Evolutionary conservation across 768 basidiomycete species (phyloP).

Genomic region (Pholiota microspora): DNA sequence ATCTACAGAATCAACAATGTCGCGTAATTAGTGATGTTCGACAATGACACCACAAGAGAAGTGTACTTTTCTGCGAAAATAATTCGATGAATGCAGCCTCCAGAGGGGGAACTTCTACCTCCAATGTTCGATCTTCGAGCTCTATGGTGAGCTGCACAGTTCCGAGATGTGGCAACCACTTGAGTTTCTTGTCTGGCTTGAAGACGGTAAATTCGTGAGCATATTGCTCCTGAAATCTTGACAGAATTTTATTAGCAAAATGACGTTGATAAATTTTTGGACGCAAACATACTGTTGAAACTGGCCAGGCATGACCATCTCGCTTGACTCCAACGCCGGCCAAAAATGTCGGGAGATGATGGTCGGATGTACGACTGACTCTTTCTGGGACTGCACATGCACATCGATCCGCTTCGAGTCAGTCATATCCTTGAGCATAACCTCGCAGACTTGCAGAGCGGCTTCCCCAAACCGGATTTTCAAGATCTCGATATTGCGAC

Average conservation of each 20-base stretch:
- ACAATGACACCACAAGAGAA: neutral
- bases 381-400: constrained; percentile 75
- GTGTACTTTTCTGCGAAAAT: constrained; percentile 68
- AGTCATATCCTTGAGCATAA: constrained; percentile 97
- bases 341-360: constrained; percentile 95
- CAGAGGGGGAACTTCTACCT: constrained; percentile 76
- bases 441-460: constrained; percentile 92
- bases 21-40: neutral
- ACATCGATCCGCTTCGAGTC: constrained; percentile 89
- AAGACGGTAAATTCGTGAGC: constrained; percentile 73
- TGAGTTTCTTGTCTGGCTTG: constrained; percentile 90
- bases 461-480: constrained; percentile 96
- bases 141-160: constrained; percentile 79
- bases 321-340: constrained; percentile 78
- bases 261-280: neutral
- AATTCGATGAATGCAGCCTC: constrained; percentile 91
- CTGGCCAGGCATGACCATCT: constrained; percentile 81
- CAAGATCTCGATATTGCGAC: constrained; percentile 88
- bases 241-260: neutral
- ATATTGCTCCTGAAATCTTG: constrained; percentile 74
- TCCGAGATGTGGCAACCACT: constrained; percentile 89
- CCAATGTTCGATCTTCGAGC: constrained; percentile 75
- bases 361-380: constrained; percentile 81
- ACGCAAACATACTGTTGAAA: constrained; percentile 61
- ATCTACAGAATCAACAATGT: constrained; percentile 34